Base-by-base conservation (phyloP, 768 basidiomycete genomes). In the Mrakia blollopis region DNA sequence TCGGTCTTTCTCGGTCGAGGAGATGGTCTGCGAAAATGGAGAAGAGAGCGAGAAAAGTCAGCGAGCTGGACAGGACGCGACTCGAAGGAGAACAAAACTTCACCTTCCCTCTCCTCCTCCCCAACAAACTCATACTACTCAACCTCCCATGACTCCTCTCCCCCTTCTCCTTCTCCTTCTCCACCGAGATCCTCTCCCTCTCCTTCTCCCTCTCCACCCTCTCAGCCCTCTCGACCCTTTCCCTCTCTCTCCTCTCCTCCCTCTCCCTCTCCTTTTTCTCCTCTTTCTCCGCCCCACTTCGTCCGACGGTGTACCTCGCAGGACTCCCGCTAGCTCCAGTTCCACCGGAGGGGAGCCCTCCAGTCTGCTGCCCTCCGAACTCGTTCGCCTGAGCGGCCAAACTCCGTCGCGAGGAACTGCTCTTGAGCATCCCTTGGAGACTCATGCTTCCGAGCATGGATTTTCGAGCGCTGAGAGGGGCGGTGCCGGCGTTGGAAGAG, bases 31-130 rank as follows among this genome's bases (percentile, higher is more conserved):
- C 54, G 54, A 70, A 75, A 47, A 78, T 28, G 63, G 77, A 7
- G 61, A 74, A 52, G 62, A 78, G 25, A 67, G 47, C 1, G 18
- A 50, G 71, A 21, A 0, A n/a, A 30, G 35, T 47, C 30, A 78
- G 7, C 8, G 35, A 10, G 9, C 72, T 4, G 21, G 21, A 2
- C 14, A 18, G 16, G 47, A 50, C 47, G 47, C 47, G 76, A 54
- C 13, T 41, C 10, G 18, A 47, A 13, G 3, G 30, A n/a, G 6
- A 60, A 73, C 52, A 67, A 65, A 10, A 21, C 25, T 81, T 81
- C 81, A 94, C 94, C 89, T 96, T 95, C 84, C 94, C 94, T 72
- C 94, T 87, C 83, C 91, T 94, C 82, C 94, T 87, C 50, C 92
- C 91, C 87, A 95, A 92, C 76, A 94, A 85, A 37, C 90, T 89